A percentile compares a stretch with the other conserved stretches of the same genome.
Evolutionary conservation across 805 yeast genomes (phyloP).

Genomic region (Saccharomycopsis lassenensis): DNA sequence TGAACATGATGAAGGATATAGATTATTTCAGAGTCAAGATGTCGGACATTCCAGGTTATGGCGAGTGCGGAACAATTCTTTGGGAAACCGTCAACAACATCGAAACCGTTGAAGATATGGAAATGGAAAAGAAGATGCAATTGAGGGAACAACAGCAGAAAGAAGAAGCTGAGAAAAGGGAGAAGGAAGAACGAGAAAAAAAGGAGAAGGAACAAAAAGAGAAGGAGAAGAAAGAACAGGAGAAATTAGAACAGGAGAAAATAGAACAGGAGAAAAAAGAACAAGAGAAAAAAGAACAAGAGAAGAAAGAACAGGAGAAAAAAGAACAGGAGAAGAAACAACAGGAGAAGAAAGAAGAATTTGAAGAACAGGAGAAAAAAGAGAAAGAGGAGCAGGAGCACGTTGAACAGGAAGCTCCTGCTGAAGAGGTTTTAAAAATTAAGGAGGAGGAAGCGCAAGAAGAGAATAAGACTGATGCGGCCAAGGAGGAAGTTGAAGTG

Average conservation of each 20-base stretch:
- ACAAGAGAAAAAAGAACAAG: neutral
- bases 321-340: neutral
- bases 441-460: neutral
- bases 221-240: neutral
- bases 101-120: slow-evolving; percentile 18
- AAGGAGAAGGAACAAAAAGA: neutral
- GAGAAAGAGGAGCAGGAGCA: neutral
- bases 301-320: neutral
- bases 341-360: neutral
- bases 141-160: neutral
- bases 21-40: slow-evolving; percentile 55
- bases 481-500: slow-evolving; percentile 20
- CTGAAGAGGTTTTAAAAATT: neutral
- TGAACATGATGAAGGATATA: slow-evolving; percentile 45
- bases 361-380: neutral
- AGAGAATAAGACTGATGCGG: neutral
- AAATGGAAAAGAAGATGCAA: slow-evolving; percentile 11
- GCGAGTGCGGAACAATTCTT: slow-evolving; percentile 48
- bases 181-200: neutral
- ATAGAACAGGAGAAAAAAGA: neutral
- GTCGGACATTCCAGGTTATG: slow-evolving; percentile 46
- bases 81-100: slow-evolving; percentile 50
- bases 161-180: neutral
- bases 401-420: neutral
- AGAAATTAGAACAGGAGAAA: neutral